Percentiles rank a stretch among this genome's conserved stretches.
These are phyloP conservation scores for Triadica sebifera DNA, from an alignment of 345 rosid species.

Conservation along the genomic window DNA sequence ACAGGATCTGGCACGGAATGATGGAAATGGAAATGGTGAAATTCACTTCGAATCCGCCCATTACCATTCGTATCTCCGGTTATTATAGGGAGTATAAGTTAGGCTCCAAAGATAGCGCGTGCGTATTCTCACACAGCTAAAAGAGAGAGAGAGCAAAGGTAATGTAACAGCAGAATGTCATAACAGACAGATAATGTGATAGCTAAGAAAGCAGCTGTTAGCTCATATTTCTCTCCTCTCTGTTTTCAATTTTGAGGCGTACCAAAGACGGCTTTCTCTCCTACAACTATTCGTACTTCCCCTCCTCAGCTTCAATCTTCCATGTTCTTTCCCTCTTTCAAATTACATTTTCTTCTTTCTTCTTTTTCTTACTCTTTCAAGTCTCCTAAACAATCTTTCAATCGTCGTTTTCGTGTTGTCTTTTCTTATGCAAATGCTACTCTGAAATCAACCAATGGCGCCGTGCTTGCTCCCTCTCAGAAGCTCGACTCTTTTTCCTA, in stretches of 20 bases:
- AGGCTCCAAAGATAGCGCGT: too few species aligned
- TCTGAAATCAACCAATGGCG: constrained; percentile 54
- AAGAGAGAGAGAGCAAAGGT: too few species aligned
- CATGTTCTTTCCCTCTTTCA: constrained; percentile 19
- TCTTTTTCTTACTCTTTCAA: constrained; percentile 12
- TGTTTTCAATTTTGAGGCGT: too few species aligned
- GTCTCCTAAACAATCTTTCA: constrained; percentile 7
- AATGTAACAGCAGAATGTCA: neutral
- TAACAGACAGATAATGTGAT: neutral
- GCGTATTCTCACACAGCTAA: too few species aligned
- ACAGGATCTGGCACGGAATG: too few species aligned
- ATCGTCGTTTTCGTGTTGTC: constrained; percentile 7
- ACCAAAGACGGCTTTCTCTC: constrained; percentile 9
- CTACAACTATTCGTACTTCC: neutral
- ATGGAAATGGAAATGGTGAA: too few species aligned
- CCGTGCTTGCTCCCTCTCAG: constrained; percentile 21
- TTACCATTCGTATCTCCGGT: too few species aligned
- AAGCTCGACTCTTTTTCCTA: constrained; percentile 37
- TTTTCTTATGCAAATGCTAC: constrained; percentile 29
- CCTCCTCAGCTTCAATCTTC: constrained; percentile 22
- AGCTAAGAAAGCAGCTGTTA: constrained; percentile 2
- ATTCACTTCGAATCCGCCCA: too few species aligned
- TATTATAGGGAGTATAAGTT: too few species aligned
- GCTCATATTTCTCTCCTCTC: too few species aligned
- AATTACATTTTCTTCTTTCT: constrained; percentile 16